Evolutionary conservation across 1,139 yeast genomes (phyloP), one percentile per base, ranked within the genome.

Genomic region (Suhomyces panamericanus): DNA sequence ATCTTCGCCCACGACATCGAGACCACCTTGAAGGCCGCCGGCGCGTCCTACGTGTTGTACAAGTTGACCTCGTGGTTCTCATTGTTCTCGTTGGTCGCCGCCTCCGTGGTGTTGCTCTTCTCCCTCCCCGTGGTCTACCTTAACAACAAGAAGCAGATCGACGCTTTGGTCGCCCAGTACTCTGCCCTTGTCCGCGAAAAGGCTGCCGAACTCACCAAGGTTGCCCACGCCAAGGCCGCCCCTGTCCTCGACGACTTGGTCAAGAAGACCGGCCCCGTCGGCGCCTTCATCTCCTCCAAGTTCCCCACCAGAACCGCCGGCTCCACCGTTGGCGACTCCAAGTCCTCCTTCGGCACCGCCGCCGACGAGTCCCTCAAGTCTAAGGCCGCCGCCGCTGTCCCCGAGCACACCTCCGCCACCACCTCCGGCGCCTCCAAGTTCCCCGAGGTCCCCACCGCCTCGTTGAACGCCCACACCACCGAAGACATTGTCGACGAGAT

Each of bases 11-110:
- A 77, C 56, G 81, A 83, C 66, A 71, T 85, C 56, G 84, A 81
- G 64, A 63, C 77, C 51, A 86, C 96, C 46, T 76, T 85, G 62
- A 83, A 81, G 65, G 84, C 89, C 40, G 89, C 91, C 43, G 82
- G 84, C 57, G 61, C 72, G 34, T 71, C 86, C 26, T 88, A 79
- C 65, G 63, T 85, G 46, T 68, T 83, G 51, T 88, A 82, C 76
- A 78, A 83, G 66, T 70, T 91, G 59, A 87, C 96, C 53, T 82
- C 88, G 34, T 75, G 83, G 79, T 74, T 91, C 63, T 80, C 96
- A 20, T 66, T 91, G 49, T 87, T 85, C 78, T 74, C 85, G 32
- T 69, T 91, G 57, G 59, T 81, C 35, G 70, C 86, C 54, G 59
- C 78, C 41, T 66, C 80, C 37, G 80, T 86, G 45, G 67, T 88